Conservation (phyloP, 225 moss, liverwort and hornwort genomes). For the Physcomitrellopsis africana region DNA sequence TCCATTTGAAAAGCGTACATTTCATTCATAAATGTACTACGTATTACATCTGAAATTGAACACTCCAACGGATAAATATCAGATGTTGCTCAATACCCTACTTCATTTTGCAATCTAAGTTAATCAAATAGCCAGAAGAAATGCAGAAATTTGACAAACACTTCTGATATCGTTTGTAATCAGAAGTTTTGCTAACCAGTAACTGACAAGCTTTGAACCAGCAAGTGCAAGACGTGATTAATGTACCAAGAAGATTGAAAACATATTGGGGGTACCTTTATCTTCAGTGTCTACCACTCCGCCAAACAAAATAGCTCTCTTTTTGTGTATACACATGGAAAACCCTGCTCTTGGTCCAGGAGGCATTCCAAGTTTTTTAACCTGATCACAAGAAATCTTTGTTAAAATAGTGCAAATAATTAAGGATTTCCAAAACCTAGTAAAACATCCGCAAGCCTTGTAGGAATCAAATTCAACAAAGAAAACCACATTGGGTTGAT, state of each 20-base stretch:
- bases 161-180: neutral
- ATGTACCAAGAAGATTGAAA: neutral
- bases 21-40: conserved; percentile 80
- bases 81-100: conserved; percentile 16
- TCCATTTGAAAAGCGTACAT: conserved; percentile 93
- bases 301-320: conserved; percentile 80
- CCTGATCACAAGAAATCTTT: conserved; percentile 42
- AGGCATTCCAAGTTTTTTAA: conserved; percentile 80
- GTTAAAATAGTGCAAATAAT: neutral
- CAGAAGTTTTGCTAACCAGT: conserved; percentile 12
- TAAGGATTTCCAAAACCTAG: conserved; percentile 5
- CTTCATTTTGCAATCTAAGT: neutral
- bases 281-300: conserved; percentile 85
- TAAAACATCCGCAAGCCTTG: neutral
- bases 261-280: conserved; percentile 47
- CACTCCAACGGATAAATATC: conserved; percentile 22
- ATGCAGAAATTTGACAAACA: neutral
- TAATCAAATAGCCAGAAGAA: neutral
- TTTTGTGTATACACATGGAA: conserved; percentile 86
- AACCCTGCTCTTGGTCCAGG: conserved; percentile 85
- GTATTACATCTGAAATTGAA: conserved; percentile 59
- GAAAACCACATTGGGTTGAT: conserved; percentile 4
- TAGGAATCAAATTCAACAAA: conserved; percentile 4
- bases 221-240: neutral
- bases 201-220: neutral